A percentile compares a stretch with the other conserved stretches of the same genome.
These are phyloP conservation scores for Irpex sp. DNA, from an alignment of 1,284 basidiomycete species.

Conservation along the genomic window DNA sequence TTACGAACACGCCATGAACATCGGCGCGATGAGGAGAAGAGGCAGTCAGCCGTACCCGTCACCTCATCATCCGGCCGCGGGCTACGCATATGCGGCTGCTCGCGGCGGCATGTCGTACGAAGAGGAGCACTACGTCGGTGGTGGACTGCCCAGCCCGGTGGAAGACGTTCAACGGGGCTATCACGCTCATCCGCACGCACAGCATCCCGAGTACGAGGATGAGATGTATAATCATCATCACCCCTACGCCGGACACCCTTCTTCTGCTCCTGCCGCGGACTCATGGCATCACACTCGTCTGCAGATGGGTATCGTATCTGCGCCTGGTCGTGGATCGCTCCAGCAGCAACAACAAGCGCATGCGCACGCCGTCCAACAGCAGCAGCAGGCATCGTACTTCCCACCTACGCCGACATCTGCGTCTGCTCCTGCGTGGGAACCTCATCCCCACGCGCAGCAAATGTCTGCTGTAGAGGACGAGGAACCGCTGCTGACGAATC, in stretches of 20 bases:
- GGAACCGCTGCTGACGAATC: slow-evolving; percentile 16
- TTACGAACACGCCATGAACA: slow-evolving; percentile 5
- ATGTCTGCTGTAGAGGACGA: slow-evolving; percentile 2
- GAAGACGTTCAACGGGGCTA: slow-evolving; percentile 1
- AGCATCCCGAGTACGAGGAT: slow-evolving; percentile 1
- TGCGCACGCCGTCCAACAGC: neutral
- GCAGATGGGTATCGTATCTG: neutral
- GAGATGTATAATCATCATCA: neutral
- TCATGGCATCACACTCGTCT: neutral
- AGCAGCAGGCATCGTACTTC: neutral
- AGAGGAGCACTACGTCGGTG: slow-evolving; percentile 1
- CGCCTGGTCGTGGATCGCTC: neutral
- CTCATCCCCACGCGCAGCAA: neutral
- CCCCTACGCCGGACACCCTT: neutral
- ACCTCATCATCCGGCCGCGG: neutral
- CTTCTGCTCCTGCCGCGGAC: neutral
- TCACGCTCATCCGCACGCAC: slow-evolving; percentile 1
- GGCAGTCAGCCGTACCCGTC: slow-evolving; percentile 12
- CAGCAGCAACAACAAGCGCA: neutral
- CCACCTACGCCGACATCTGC: neutral
- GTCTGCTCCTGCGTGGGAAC: neutral
- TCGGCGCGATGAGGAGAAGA: slow-evolving; percentile 5
- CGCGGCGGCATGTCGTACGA: slow-evolving; percentile 2
- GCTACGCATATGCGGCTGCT: neutral
- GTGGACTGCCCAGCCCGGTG: slow-evolving; percentile 5